Evolutionary conservation across 2,329 filamentous ascomycete genomes (phyloP), one percentile per base, ranked within the genome.

Genomic region (Ophiostoma sp.): DNA sequence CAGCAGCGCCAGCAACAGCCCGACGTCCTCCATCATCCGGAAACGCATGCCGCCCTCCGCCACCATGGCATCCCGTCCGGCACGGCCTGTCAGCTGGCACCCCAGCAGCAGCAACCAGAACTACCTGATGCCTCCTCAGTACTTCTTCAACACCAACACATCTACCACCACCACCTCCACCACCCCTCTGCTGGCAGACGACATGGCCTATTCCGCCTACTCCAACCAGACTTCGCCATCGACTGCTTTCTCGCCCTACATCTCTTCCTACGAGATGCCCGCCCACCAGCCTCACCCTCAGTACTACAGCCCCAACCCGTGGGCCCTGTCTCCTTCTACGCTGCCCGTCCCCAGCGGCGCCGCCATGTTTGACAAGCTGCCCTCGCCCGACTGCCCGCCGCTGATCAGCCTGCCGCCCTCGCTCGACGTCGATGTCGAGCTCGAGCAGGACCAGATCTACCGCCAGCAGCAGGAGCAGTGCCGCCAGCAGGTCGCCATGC

Each of bases 21-120:
- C 89, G 17, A 83, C 87, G 74, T 82, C 83, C 4, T 80, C 82
- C 2, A 44, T 68, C n/a, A 76, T 79, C 81, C 81, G 86, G 74
- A 83, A 87, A 76, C 86, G 84, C 76, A 88, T 86, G 1, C 77
- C 87, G 79, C 77, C 73, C 77, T 68, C 36, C 48, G 66, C 20
- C 71, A 66, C 33, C 67, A 69, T 54, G 41, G 68, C 64, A 54
- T 67, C 36, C 71, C 72, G 72, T 20, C 78, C 82, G 54, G 79
- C 79, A 68, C 85, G 90, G 60, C 90, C 90, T 6, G 81, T 91
- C 65, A 93, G 90, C 81, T 93, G 91, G 91, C 91, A 93, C 77
- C 89, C 90, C 2, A 39, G 71, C 71, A 39, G 71, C 71, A 86
- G 35, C 35, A 39, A 20, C 35, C n/a, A 57, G n/a, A 67, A 44